A percentile compares a stretch with the other conserved stretches of the same genome.
These are phyloP conservation scores for Penicillium cinerascens DNA, from an alignment of 495 filamentous ascomycete species.

Conservation along the genomic window DNA sequence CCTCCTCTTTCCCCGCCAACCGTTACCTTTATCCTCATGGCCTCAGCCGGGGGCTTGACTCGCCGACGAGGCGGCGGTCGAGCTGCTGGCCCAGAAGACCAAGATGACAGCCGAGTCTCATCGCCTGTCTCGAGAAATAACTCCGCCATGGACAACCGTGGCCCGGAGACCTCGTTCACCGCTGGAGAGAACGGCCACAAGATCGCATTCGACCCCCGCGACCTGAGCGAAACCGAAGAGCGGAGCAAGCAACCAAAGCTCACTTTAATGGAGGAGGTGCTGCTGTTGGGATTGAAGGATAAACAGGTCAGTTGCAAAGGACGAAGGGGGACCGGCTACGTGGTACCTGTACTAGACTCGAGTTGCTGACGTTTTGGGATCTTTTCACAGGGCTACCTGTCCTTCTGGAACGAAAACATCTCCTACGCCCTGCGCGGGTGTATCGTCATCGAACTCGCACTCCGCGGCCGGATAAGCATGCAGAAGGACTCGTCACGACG, in stretches of 20 bases:
- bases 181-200: constrained; percentile 95
- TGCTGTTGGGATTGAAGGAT: constrained; percentile 93
- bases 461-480: constrained; percentile 96
- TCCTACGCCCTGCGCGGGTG: constrained; percentile 96
- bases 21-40: constrained; percentile 46
- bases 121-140: constrained; percentile 62
- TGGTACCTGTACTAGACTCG: background rate
- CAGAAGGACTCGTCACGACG: constrained; percentile 91
- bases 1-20: constrained; percentile 14
- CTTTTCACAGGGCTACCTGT: constrained; percentile 79
- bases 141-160: constrained; percentile 58
- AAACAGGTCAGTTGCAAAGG: constrained; percentile 68
- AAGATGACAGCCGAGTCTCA: constrained; percentile 65
- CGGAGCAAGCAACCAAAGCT: constrained; percentile 96
- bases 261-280: constrained; percentile 96
- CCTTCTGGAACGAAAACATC: constrained; percentile 99
- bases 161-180: constrained; percentile 87
- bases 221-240: constrained; percentile 96
- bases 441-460: constrained; percentile 95
- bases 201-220: constrained; percentile 95
- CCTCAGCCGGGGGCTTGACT: constrained; percentile 68
- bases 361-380: constrained; percentile 20
- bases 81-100: constrained; percentile 50
- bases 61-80: constrained; percentile 70
- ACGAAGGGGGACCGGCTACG: background rate